A percentile compares a stretch with the other conserved stretches of the same genome.
phyloP scores from a whole-genome alignment of 2,329 filamentous ascomycete species.

The Hypoxylon sp. region DNA sequence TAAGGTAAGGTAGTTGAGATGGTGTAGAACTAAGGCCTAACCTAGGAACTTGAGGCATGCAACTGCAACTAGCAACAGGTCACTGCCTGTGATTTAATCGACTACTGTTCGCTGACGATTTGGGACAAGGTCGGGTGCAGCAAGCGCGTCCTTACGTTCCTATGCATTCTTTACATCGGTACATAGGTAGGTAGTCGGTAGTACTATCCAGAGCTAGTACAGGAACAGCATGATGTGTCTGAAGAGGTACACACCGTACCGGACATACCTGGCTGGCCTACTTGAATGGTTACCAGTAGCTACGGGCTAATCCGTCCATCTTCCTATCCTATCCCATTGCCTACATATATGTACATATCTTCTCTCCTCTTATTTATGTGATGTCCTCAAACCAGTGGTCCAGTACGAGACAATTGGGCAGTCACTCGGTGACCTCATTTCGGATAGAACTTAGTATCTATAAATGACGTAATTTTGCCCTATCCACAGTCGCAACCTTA shows the following conservation, averaged over 20 bases:
- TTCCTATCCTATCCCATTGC: background rate
- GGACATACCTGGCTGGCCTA: background rate
- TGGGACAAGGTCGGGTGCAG: conserved; percentile 37
- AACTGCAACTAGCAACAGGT: conserved; percentile 8
- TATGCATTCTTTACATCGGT: background rate
- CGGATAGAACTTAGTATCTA: background rate
- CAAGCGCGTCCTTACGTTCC: conserved; percentile 35
- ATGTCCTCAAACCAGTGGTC: background rate
- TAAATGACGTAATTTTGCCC: conserved; percentile 27
- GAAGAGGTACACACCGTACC: conserved; percentile 12
- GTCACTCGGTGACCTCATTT: background rate
- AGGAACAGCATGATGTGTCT: conserved; percentile 1
- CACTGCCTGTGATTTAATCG: background rate
- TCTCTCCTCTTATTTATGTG: background rate
- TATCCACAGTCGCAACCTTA: conserved; percentile 11
- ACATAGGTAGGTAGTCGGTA: conserved; percentile 31
- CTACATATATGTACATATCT: background rate
- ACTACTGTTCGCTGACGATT: conserved; percentile 31
- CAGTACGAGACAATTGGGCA: background rate
- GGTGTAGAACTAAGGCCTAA: background rate
- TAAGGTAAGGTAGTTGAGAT: background rate
- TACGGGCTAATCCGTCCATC: background rate
- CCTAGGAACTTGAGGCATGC: conserved; percentile 21
- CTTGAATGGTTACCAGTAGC: background rate
- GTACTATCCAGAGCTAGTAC: conserved; percentile 43